Evolutionary conservation across 352 stramenopile species (phyloP), one percentile per base, ranked within the genome.

Genomic region (Phytophthora fragariae): DNA sequence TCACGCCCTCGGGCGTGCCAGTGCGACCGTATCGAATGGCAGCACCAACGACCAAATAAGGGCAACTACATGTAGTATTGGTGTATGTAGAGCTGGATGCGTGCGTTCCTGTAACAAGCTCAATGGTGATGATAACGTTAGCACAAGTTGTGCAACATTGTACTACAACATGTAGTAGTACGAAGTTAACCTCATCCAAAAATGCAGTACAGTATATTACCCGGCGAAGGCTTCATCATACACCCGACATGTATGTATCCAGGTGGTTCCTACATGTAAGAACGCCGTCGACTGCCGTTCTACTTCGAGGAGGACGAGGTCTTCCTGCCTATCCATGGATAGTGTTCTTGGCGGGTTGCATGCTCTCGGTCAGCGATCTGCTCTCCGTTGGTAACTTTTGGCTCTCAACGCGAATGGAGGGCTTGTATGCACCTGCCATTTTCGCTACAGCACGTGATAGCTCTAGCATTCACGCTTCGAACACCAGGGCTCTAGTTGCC

Each of bases 1-100:
- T 84, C 46, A 84, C 73, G 46, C 53, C 64, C 2, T 67, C 67
- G 0, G 77, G 77, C 19, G 58, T 68, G 49, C 74, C 73, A 15
- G 44, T 84, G 67, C 74, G 70, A 57, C 66, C 73, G 8, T 70
- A 76, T 70, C 69, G 73, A 53, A 67, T 62, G 52, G 33, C 35
- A 73, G 17, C 54, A 55, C 12, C 37, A 47, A 65, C 29, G 41
- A 65, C 41, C 15, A 68, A 69, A 11, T 14, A n/a, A 24, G 47
- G 29, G 4, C 29, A 8, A 24, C 21, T 58, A 62, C 24, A 62
- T 58, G 21, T 52, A 57, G 55, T n/a, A 65, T 8, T 41, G 10
- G 41, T 57, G 33, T n/a, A 29, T 4, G n/a, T 68, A 19, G 41
- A 37, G 14, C 15, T 49, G 15, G 11, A 19, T 49, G 6, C 29